Evolutionary conservation across 768 basidiomycete genomes (phyloP), one percentile per base, ranked within the genome.

Genomic region (Calocybe indica): DNA sequence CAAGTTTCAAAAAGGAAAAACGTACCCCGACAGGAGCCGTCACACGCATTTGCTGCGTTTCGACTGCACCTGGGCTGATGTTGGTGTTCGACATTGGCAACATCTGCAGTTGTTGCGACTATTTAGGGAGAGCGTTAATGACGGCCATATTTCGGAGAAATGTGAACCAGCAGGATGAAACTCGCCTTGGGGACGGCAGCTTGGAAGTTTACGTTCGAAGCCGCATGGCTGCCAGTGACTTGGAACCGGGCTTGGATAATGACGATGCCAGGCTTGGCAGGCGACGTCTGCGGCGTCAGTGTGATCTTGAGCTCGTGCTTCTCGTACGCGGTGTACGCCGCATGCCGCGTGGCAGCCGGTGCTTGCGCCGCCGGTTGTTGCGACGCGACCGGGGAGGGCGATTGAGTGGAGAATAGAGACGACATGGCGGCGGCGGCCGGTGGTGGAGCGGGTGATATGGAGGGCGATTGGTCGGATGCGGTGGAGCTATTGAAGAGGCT

Each of bases 51-150:
- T 95, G 92, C 62, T 98, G 96, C 7, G 93, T 95, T 64, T 98
- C 95, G 11, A 80, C 78, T 7, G 81, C 69, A 1, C 92, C 91
- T 0, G 90, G 84, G 32, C 67, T 69, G 37, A 99, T 75, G 45
- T 80, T 85, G 8, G 85, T 74, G 63, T 85, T 92, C 5, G 92
- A 92, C 88, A 98, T 97, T 5, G 95, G 92, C 48, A 92, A 74
- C 95, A 99, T 99, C 64, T 97, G 94, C 47, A 99, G 65, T 62
- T 96, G 93, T 67, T 96, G 94, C 0, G 93, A 89, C 92, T 98
- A 59, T 2, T 48, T 40, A 48, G 31, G 41, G 35, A 12, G 29
- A 34, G 29, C 35, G 41, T 15, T 40, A 9, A 48, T 45, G 11
- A 55, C 29, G 47, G 7, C 28, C 12, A 49, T 15, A 15, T 12